Conservation (phyloP, 495 filamentous ascomycete species). For the Rhizodiscina lignyota region DNA sequence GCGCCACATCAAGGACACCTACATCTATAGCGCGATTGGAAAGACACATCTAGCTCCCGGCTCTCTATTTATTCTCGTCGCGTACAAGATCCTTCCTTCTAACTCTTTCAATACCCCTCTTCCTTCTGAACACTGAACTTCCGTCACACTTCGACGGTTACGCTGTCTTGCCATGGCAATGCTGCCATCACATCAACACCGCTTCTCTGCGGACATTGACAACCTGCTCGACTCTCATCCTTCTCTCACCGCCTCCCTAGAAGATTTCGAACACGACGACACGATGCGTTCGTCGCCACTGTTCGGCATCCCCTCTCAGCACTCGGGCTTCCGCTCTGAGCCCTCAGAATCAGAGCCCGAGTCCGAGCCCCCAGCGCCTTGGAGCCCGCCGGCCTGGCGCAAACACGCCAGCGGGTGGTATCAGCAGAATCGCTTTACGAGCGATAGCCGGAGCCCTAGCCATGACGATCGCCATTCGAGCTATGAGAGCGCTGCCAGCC, state of each 20-base stretch:
- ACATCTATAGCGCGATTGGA: too few relatives aligned
- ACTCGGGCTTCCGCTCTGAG: slow-evolving; percentile 1
- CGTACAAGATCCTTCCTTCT: too few relatives aligned
- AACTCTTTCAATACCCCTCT: too few relatives aligned
- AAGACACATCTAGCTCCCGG: too few relatives aligned
- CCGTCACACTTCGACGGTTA: too few relatives aligned
- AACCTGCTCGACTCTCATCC: too few relatives aligned
- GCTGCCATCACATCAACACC: too few relatives aligned
- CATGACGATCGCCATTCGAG: not conserved
- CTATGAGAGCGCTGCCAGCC: slow-evolving; percentile 34
- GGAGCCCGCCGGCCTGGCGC: slow-evolving; percentile 44
- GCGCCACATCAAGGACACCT: too few relatives aligned
- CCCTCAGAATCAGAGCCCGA: slow-evolving; percentile 16
- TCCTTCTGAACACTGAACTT: too few relatives aligned
- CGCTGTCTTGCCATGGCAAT: too few relatives aligned
- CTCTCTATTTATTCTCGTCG: too few relatives aligned
- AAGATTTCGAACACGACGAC: slow-evolving; percentile 1
- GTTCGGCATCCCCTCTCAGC: not conserved
- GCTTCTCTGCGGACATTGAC: too few relatives aligned
- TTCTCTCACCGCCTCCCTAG: slow-evolving; percentile 3
- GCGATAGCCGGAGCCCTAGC: not conserved
- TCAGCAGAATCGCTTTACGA: slow-evolving; percentile 32
- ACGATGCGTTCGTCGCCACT: not conserved
- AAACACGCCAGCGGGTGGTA: slow-evolving; percentile 45
- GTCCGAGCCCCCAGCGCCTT: slow-evolving; percentile 22